Evolutionary conservation across 78 protist genomes (phyloP), one percentile per base, ranked within the genome.

Genomic region (Anaeramoeba ignava): DNA sequence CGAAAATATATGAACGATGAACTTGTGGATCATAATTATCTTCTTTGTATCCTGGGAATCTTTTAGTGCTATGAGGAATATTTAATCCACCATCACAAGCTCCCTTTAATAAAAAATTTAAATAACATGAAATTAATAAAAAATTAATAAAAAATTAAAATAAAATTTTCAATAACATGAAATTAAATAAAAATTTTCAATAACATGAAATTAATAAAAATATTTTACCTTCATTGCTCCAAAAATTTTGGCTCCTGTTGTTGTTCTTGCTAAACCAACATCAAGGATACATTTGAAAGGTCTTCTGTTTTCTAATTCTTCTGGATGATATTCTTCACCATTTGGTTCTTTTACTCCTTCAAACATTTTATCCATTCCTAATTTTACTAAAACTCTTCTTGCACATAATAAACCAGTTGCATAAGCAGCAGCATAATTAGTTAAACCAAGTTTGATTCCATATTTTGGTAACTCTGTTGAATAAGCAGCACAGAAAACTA

Each of bases 1-100:
- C 99, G 85, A 91, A 88, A 92, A 96, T 95, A 94, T 87, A 84
- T 78, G 89, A 82, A 81, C 93, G 87, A 85, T 85, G 94, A 73
- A 73, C 88, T 88, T 91, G 96, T 31, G 96, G 88, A 86, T 95
- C 90, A 84, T 87, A 68, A 84, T 87, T 82, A 87, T 87, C 85
- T 73, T 83, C 42, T 83, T 91, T 92, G 96, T 87, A 97, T 82
- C 98, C 99, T 39, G 94, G 94, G 93, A 96, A 93, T 82, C 99
- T 89, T 87, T 91, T 92, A 81, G 84, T 89, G 42, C n/a, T 41
- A 96, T 96, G 99, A 82, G 98, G 98, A 41, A 98, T 42, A 87
- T 87, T 37, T 39, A 98, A 82, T 78, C 99, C 99, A 79, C 99
- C 99, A 85, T 98, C 99, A 39, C 87, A 88, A 41, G 98, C 99